Conservation (phyloP, 2,329 filamentous ascomycete species). For the Metarhizium brunneum region DNA sequence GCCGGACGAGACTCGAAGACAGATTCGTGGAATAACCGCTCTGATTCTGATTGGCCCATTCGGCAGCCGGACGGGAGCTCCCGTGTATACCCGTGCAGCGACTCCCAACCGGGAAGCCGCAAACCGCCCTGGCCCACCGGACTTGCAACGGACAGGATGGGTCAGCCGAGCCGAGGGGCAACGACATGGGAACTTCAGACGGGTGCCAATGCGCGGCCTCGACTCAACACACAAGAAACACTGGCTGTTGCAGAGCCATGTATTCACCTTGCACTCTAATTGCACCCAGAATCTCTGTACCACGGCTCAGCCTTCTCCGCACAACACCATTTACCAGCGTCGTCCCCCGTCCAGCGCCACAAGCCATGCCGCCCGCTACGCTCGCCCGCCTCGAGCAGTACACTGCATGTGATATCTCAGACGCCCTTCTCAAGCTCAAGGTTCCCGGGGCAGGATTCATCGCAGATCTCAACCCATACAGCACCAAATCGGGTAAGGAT, state of each 20-base stretch:
- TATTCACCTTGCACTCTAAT: background rate
- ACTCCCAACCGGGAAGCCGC: no score
- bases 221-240: background rate
- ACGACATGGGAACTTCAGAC: background rate
- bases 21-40: background rate
- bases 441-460: constrained; percentile 58
- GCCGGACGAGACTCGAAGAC: no score
- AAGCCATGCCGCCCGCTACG: constrained; percentile 9
- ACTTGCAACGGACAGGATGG: background rate
- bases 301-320: background rate
- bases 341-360: background rate
- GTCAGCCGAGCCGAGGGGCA: background rate
- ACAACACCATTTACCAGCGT: constrained; percentile 5
- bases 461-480: constrained; percentile 39
- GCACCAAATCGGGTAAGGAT: constrained; percentile 15
- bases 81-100: background rate
- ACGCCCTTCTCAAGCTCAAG: constrained; percentile 62
- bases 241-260: background rate
- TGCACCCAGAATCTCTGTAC: background rate
- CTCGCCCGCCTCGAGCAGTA: constrained; percentile 25
- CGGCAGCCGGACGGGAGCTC: background rate
- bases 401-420: constrained; percentile 53
- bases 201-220: no score
- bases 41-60: background rate
- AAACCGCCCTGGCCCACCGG: background rate